A percentile compares a stretch with the other conserved stretches of the same genome.
These are phyloP conservation scores for Emmonsia crescens DNA, from an alignment of 2,329 filamentous ascomycete genomes.

Conservation along the genomic window DNA sequence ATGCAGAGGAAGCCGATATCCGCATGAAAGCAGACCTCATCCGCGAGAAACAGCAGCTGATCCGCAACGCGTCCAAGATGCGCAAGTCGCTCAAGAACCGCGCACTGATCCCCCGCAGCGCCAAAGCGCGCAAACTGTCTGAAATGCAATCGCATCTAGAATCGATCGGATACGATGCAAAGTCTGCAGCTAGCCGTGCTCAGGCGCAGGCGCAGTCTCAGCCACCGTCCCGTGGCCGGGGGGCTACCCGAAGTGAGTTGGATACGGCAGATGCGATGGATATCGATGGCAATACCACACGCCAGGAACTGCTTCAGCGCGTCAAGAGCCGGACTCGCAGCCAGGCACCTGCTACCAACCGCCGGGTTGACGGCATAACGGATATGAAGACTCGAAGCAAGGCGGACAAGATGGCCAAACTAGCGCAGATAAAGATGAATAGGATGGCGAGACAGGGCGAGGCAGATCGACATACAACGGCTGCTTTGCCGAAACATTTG, in stretches of 20 bases:
- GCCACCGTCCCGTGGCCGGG: constrained; percentile 57
- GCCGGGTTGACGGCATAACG: constrained; percentile 46
- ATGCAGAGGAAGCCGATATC: constrained; percentile 78
- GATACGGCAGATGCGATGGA: constrained; percentile 49
- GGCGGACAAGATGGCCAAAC: constrained; percentile 76
- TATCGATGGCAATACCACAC: constrained; percentile 31
- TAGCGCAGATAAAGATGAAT: constrained; percentile 98
- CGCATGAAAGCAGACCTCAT: constrained; percentile 89
- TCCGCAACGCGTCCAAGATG: constrained; percentile 90
- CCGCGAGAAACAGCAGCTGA: constrained; percentile 83
- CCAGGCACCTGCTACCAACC: constrained; percentile 40
- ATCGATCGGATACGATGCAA: constrained; percentile 67
- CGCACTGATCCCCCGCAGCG: constrained; percentile 77
- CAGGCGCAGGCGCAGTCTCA: constrained; percentile 48
- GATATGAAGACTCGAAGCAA: constrained; percentile 57
- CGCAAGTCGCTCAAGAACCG: constrained; percentile 96
- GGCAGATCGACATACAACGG: constrained; percentile 79
- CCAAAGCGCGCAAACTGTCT: constrained; percentile 68
- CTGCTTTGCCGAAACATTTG: constrained; percentile 79
- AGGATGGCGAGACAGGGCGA: constrained; percentile 94
- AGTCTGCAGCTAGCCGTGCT: constrained; percentile 61
- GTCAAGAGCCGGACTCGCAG: constrained; percentile 60
- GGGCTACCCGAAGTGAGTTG: constrained; percentile 51
- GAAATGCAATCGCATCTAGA: constrained; percentile 81
- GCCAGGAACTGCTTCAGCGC: constrained; percentile 43